Conservation (phyloP, 169 alveolate genomes). For the Eimeria acervulina region DNA sequence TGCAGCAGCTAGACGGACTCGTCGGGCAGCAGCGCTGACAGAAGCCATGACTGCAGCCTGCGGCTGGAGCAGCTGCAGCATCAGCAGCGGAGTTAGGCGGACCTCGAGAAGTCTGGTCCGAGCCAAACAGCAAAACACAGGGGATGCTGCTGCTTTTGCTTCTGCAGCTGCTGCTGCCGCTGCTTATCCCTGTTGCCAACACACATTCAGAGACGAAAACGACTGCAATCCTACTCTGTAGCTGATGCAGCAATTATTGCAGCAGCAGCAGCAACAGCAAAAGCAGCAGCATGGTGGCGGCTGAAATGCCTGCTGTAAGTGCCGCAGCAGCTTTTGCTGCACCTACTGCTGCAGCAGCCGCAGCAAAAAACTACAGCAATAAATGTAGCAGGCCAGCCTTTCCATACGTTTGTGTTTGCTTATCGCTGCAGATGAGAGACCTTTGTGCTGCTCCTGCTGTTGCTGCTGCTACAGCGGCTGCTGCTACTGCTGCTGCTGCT, state of each 20-base stretch:
- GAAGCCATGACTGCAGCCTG: not conserved
- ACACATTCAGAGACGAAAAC: not conserved
- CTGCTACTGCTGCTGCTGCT: conserved; percentile 23
- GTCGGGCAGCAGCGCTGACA: not conserved
- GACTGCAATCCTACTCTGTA: not conserved
- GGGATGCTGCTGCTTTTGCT: not conserved
- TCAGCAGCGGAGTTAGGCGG: not conserved
- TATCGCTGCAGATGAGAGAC: not conserved
- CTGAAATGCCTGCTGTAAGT: not conserved
- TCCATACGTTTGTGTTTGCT: not conserved
- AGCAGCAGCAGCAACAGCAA: not conserved
- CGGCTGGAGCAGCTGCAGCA: not conserved
- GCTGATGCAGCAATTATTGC: not conserved
- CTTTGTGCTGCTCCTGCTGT: not conserved
- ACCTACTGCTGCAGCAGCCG: not conserved
- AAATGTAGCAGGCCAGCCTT: not conserved
- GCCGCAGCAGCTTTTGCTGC: not conserved
- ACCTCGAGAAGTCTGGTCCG: not conserved
- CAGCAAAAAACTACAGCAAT: no score
- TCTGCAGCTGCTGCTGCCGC: not conserved
- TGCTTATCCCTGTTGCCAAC: not conserved
- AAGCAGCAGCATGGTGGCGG: no score
- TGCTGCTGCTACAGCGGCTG: not conserved
- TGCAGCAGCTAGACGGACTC: conserved; percentile 8
- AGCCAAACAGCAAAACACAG: not conserved